Evolutionary conservation across 345 rosid species (phyloP).

Genomic region (Euphorbia peplus): DNA sequence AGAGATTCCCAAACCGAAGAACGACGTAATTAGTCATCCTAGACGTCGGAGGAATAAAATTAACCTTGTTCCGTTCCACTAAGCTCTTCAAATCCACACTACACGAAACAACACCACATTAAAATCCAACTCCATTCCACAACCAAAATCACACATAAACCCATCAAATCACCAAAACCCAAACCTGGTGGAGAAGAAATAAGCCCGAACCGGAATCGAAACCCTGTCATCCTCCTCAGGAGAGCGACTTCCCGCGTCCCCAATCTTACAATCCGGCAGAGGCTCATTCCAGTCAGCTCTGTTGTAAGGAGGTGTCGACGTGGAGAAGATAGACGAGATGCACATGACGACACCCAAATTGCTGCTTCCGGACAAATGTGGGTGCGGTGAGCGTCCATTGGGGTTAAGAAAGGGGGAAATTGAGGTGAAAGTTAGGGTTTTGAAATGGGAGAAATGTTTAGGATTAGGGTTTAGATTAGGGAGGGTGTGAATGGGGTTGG

Average conservation of each 20-base stretch:
- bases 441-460: background rate
- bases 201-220: conserved; percentile 85
- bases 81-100: conserved; percentile 91
- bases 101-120: conserved; percentile 14
- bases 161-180: background rate
- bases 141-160: too few relatives aligned
- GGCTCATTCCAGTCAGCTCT: conserved; percentile 26
- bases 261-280: conserved; percentile 10
- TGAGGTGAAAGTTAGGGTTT: conserved; percentile 17
- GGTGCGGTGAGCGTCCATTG: background rate
- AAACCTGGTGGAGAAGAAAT: conserved; percentile 83
- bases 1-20: conserved; percentile 68
- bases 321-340: conserved; percentile 25
- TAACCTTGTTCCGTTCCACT: conserved; percentile 75
- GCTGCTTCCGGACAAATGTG: background rate
- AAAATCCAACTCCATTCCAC: background rate
- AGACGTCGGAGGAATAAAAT: conserved; percentile 79
- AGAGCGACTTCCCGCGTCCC: conserved; percentile 2
- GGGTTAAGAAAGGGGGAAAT: background rate
- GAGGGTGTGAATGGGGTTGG: background rate
- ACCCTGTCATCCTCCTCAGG: conserved; percentile 43
- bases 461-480: background rate
- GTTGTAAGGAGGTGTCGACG: conserved; percentile 6
- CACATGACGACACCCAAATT: conserved; percentile 1
- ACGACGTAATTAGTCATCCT: conserved; percentile 89